Evolutionary conservation across 768 basidiomycete genomes (phyloP).

Genomic region (Punctularia strigosozonata): DNA sequence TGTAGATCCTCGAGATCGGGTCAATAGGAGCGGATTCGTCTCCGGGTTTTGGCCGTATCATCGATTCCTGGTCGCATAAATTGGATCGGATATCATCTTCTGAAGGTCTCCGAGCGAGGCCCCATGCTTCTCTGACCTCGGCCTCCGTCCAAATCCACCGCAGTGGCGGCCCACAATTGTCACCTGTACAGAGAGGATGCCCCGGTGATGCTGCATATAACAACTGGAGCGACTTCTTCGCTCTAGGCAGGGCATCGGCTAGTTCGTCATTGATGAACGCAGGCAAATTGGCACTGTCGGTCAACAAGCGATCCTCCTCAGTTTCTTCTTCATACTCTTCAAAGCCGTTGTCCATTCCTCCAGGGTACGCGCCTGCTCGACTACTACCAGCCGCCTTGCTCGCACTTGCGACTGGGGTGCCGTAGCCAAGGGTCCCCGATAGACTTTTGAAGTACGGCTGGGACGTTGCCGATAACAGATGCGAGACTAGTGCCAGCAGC

Average conservation of each 20-base stretch:
- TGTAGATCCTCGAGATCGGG: not conserved
- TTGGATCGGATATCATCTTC: no score
- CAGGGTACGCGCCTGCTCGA: not conserved
- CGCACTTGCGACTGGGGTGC: constrained; percentile 4
- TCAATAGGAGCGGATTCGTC: constrained; percentile 6
- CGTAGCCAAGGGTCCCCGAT: constrained; percentile 47
- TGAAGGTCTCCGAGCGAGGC: no score
- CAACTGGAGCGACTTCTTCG: constrained; percentile 57
- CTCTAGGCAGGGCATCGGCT: constrained; percentile 43
- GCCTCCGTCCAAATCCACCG: constrained; percentile 55
- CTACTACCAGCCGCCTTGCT: not conserved
- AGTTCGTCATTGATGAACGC: constrained; percentile 47
- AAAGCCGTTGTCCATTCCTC: constrained; percentile 24
- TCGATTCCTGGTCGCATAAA: not conserved
- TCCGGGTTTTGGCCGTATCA: not conserved
- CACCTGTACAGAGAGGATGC: constrained; percentile 38
- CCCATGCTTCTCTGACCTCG: constrained; percentile 41
- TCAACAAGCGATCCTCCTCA: not conserved
- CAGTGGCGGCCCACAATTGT: constrained; percentile 15
- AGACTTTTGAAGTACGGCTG: constrained; percentile 49
- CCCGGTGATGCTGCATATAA: constrained; percentile 53
- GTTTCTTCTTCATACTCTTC: constrained; percentile 20
- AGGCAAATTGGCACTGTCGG: constrained; percentile 29
- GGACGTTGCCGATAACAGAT: constrained; percentile 43
- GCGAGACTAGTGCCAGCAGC: constrained; percentile 18